Conservation (phyloP, 768 basidiomycete species). For the Calocybe gangraenosa region DNA sequence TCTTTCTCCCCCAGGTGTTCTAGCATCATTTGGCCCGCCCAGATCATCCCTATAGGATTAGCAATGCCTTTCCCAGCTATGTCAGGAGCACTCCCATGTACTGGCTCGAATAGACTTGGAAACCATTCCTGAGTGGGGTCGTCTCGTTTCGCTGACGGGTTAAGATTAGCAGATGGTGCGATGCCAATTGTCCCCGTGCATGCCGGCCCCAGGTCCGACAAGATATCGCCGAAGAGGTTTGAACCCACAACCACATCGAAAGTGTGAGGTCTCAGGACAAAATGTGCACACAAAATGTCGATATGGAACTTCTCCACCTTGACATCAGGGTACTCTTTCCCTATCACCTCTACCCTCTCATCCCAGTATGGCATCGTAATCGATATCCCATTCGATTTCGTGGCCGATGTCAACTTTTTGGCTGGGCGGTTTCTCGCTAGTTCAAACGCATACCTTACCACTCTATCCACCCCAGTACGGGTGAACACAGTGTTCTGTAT, state of each 20-base stretch:
- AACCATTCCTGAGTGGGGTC: conserved; percentile 34
- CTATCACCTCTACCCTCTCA: conserved; percentile 40
- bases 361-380: conserved; percentile 50
- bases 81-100: conserved; percentile 56
- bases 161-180: conserved; percentile 50
- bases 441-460: conserved; percentile 51
- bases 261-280: conserved; percentile 44
- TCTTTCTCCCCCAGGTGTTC: conserved; percentile 37
- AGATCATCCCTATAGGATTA: conserved; percentile 54
- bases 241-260: conserved; percentile 55
- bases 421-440: conserved; percentile 43
- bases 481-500: conserved; percentile 49
- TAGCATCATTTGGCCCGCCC: conserved; percentile 55
- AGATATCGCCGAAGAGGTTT: conserved; percentile 52
- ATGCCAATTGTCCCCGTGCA: conserved; percentile 54
- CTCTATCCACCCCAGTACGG: conserved; percentile 41
- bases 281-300: conserved; percentile 45
- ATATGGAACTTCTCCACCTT: conserved; percentile 44
- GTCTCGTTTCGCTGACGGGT: conserved; percentile 28
- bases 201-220: conserved; percentile 53
- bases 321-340: conserved; percentile 49
- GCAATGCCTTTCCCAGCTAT: conserved; percentile 52
- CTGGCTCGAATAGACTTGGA: conserved; percentile 51
- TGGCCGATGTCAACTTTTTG: conserved; percentile 48
- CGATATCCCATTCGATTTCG: conserved; percentile 48